Evolutionary conservation across 768 basidiomycete genomes (phyloP), one percentile per base, ranked within the genome.

Genomic region (Naganishia friedmannii): DNA sequence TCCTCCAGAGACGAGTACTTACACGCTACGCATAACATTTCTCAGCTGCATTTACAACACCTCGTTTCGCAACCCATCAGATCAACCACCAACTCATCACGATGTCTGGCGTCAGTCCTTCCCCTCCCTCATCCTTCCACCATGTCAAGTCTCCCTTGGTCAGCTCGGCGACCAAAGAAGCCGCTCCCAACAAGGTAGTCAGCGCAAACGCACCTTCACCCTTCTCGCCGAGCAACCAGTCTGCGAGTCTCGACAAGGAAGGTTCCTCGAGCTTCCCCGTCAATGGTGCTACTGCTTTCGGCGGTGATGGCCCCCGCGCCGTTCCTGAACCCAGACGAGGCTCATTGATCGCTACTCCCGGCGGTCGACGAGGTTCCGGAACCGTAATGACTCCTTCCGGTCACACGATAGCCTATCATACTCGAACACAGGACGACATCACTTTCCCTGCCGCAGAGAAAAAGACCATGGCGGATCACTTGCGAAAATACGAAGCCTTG

Each of bases 361-460:
- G 55, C n/a, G 71, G 71, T 8, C 48, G 80, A 66, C 71, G 80
- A 46, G 80, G 78, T 8, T 78, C 77, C 75, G 89, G 89, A 12
- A 90, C 86, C 75, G 81, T 90, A 70, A 84, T 86, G 51, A 84
- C 91, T 76, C 86, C 90, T 51, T 85, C 86, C 32, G 92, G 92
- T 26, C 88, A 89, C 82, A 88, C 89, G 28, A 85, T 92, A 69
- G 90, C 92, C 45, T 88, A 90, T 79, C 92, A 93, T 79, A 93
- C 91, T 34, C 86, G 92, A 74, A 92, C 91, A 3, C 88, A 82
- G 76, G 79, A 77, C 31, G 79, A 78, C 45, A 89, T 91, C 75
- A 88, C 88, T 79, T 88, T 92, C 56, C 93, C 93, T 19, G 91
- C 93, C 84, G 93, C 93, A 70, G 93, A 92, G 80, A 95, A 93